Conservation (phyloP, 371 early-diverging fungal genomes). For the Apophysomyces variabilis region DNA sequence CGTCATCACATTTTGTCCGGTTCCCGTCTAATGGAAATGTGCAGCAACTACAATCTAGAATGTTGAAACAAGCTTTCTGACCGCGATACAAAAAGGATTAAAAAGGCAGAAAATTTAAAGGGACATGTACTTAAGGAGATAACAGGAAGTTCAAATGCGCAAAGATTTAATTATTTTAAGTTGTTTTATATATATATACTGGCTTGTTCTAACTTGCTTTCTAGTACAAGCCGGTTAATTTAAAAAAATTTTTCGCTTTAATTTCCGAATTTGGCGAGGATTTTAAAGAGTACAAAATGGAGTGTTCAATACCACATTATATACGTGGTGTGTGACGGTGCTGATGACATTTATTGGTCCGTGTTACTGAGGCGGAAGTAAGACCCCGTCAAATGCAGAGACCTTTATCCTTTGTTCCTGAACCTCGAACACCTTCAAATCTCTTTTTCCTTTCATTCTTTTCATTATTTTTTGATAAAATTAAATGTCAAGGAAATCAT, state of each 20-base stretch:
- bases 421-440: constrained; percentile 2
- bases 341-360: constrained; percentile 52
- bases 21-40: no score
- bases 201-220: no score
- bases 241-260: constrained; percentile 6
- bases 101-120: no score
- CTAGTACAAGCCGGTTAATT: neutral
- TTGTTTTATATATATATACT: no score
- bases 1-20: no score
- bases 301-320: neutral
- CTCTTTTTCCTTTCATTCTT: neutral
- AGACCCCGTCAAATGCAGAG: constrained; percentile 44
- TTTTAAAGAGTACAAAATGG: constrained; percentile 20
- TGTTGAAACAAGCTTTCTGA: no score
- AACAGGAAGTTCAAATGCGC: no score
- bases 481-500: constrained; percentile 2
- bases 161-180: no score
- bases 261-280: neutral
- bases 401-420: constrained; percentile 12
- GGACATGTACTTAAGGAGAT: no score
- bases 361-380: constrained; percentile 54
- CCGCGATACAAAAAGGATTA: no score
- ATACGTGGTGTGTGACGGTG: neutral
- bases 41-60: no score
- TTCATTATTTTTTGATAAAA: neutral